phyloP scores from a whole-genome alignment of 1,284 basidiomycete species.

The Takashimella koratensis region DNA sequence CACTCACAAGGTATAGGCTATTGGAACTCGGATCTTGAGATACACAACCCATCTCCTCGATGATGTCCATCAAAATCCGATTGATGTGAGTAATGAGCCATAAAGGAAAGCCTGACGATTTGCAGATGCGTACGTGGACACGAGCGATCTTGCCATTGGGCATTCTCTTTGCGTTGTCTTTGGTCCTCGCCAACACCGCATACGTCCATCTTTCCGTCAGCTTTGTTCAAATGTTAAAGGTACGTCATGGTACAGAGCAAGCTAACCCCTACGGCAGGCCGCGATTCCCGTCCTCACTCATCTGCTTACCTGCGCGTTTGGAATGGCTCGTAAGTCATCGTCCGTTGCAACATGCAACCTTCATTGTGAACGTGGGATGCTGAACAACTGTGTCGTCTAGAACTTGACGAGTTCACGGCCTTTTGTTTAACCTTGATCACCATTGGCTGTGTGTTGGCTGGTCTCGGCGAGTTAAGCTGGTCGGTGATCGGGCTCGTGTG shows the following conservation, averaged over 20 bases:
- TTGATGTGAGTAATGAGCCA: constrained; percentile 58
- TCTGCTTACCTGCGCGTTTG: constrained; percentile 49
- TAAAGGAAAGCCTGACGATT: too few relatives aligned
- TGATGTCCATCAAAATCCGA: constrained; percentile 73
- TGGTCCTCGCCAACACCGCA: constrained; percentile 89
- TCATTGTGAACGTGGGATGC: constrained; percentile 57
- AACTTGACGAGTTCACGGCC: too few relatives aligned
- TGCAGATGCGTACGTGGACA: constrained; percentile 60
- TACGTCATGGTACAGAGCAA: constrained; percentile 33
- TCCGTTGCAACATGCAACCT: neutral
- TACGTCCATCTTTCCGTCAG: constrained; percentile 88
- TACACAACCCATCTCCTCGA: constrained; percentile 81
- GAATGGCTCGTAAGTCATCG: neutral
- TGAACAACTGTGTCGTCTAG: constrained; percentile 79
- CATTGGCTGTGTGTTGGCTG: constrained; percentile 63
- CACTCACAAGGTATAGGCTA: too few relatives aligned
- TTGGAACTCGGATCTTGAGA: constrained; percentile 81
- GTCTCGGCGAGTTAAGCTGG: constrained; percentile 77
- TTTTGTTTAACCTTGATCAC: constrained; percentile 92
- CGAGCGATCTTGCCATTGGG: constrained; percentile 89
- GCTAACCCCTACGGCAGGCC: constrained; percentile 12
- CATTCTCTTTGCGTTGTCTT: constrained; percentile 83
- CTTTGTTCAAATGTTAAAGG: constrained; percentile 98
- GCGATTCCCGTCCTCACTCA: constrained; percentile 46
- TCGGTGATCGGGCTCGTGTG: constrained; percentile 78